Conservation (phyloP, 441 rosid species). For the Gossypium trilobum region DNA sequence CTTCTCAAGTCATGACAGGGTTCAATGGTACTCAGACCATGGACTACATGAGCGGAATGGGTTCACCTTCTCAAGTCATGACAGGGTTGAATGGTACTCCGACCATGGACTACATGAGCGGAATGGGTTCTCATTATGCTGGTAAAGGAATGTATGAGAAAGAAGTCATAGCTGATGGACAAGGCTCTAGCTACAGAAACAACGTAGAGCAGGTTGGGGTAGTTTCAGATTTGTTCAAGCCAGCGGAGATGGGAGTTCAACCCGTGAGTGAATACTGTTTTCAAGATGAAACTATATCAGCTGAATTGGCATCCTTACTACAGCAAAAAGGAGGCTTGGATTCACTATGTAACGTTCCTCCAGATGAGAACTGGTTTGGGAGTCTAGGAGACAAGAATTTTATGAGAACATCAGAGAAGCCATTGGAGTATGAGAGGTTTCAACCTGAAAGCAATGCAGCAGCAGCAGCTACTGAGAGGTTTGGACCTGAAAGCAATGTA, state of each 20-base stretch:
- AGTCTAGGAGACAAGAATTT: background rate
- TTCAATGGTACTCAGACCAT: too few species aligned
- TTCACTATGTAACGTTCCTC: background rate
- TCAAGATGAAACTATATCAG: constrained; percentile 3
- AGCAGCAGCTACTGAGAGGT: background rate
- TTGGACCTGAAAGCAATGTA: constrained; percentile 4
- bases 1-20: too few species aligned
- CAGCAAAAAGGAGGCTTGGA: constrained; percentile 6
- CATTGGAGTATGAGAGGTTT: background rate
- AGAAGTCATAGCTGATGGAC: background rate
- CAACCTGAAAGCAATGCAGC: constrained; percentile 10
- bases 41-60: too few species aligned
- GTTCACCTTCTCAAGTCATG: too few species aligned
- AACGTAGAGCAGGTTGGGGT: constrained; percentile 2
- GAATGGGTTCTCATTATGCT: background rate
- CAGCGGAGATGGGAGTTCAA: constrained; percentile 11
- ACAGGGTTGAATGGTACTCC: too few species aligned
- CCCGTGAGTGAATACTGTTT: constrained; percentile 1
- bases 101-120: too few species aligned
- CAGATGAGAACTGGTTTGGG: constrained; percentile 1
- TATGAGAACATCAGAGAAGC: background rate
- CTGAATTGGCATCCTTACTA: constrained; percentile 1
- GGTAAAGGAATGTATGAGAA: constrained; percentile 1
- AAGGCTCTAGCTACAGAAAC: constrained; percentile 10
- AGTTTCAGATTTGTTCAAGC: constrained; percentile 6